Percentiles rank a stretch among this genome's conserved stretches.
These are phyloP conservation scores for Mucor irregularis DNA, from an alignment of 371 early-diverging fungal species.

Conservation along the genomic window DNA sequence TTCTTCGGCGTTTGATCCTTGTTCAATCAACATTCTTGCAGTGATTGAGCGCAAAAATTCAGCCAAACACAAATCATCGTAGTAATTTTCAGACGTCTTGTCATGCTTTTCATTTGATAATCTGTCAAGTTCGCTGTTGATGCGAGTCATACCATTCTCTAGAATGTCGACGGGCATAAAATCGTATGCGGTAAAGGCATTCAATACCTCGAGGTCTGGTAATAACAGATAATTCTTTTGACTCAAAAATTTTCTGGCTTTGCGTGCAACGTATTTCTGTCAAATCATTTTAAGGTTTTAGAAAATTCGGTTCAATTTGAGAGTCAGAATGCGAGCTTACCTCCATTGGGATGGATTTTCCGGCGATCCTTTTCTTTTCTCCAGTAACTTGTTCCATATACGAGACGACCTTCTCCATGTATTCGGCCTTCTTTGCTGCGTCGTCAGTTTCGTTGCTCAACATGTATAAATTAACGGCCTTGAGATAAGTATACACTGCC, in stretches of 20 bases:
- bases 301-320: neutral
- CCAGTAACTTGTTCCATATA: conserved; percentile 61
- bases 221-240: conserved; percentile 62
- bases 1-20: neutral
- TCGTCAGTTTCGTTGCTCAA: conserved; percentile 4
- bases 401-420: conserved; percentile 22
- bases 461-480: conserved; percentile 57
- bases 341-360: conserved; percentile 78
- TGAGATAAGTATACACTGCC: conserved; percentile 70
- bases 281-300: neutral
- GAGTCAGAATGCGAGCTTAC: too few relatives aligned
- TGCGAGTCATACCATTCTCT: conserved; percentile 28
- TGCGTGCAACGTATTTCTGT: conserved; percentile 74
- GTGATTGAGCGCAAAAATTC: conserved; percentile 52
- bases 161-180: conserved; percentile 55
- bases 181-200: conserved; percentile 61
- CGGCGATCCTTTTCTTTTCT: conserved; percentile 71
- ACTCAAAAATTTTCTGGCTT: conserved; percentile 63
- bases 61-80: conserved; percentile 72
- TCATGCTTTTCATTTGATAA: conserved; percentile 16
- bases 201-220: conserved; percentile 71
- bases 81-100: conserved; percentile 18
- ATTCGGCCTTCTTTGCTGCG: conserved; percentile 9
- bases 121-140: conserved; percentile 47
- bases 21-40: conserved; percentile 19